Evolutionary conservation across 345 rosid species (phyloP).

Genomic region (Euclidium syriacum): DNA sequence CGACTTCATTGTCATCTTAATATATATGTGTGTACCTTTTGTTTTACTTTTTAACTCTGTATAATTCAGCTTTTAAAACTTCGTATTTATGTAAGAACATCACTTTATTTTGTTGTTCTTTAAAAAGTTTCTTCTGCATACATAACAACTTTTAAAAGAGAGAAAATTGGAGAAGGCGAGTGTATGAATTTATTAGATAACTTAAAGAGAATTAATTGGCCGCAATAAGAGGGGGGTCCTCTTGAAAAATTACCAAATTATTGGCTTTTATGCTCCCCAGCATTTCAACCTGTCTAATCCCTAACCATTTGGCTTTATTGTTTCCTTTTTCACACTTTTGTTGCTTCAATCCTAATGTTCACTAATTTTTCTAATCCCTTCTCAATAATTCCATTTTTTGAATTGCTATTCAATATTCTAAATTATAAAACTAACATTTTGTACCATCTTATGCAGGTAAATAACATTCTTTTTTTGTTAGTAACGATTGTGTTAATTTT

Average conservation of each 20-base stretch:
- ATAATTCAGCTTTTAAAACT: neutral
- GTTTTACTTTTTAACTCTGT: neutral
- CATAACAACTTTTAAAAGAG: neutral
- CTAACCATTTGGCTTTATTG: constrained; percentile 39
- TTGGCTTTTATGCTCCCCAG: constrained; percentile 40
- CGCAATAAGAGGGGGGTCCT: constrained; percentile 37
- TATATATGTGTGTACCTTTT: neutral
- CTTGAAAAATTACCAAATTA: constrained; percentile 32
- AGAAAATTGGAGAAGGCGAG: neutral
- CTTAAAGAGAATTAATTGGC: constrained; percentile 12
- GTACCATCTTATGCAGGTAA: too few relatives aligned
- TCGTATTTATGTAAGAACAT: too few relatives aligned
- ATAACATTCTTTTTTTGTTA: too few relatives aligned
- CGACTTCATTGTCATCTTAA: neutral
- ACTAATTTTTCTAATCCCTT: constrained; percentile 14
- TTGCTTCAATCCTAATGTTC: constrained; percentile 38
- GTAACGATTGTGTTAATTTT: too few relatives aligned
- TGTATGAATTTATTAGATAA: constrained; percentile 17
- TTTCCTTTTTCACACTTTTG: constrained; percentile 24
- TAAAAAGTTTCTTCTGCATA: neutral
- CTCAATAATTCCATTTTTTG: neutral
- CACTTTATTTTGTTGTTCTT: too few relatives aligned
- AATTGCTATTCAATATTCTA: too few relatives aligned
- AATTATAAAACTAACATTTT: too few relatives aligned
- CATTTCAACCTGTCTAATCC: constrained; percentile 38